Percentiles rank a stretch among this genome's conserved stretches.
These are phyloP conservation scores for Pinus taeda DNA, from an alignment of 75 land plant species.

Conservation along the genomic window DNA sequence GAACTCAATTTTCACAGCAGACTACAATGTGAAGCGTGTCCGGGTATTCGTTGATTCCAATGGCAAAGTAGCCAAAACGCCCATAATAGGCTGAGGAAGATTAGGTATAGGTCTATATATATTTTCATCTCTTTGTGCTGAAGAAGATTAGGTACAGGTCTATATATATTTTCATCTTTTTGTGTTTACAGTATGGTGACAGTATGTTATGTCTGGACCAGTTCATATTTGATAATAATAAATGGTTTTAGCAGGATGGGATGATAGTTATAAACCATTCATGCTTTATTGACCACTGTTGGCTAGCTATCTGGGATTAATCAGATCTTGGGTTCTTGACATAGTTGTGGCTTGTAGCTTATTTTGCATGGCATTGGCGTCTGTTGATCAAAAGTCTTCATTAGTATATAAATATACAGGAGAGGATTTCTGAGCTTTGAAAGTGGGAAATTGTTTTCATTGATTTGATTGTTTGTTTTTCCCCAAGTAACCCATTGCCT, in stretches of 20 bases:
- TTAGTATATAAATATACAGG: no score
- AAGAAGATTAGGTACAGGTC: background rate
- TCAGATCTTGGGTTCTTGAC: background rate
- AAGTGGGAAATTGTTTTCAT: no score
- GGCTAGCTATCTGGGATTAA: no score
- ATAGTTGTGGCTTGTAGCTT: background rate
- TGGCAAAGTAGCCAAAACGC: background rate
- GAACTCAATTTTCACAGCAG: background rate
- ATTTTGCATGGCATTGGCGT: no score
- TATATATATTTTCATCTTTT: background rate
- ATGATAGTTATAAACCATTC: background rate
- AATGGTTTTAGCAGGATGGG: background rate
- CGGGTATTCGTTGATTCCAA: conserved; percentile 1
- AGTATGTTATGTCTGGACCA: background rate
- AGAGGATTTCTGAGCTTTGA: no score
- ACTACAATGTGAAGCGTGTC: background rate
- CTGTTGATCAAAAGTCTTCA: no score
- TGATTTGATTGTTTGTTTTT: no score
- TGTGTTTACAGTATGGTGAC: background rate
- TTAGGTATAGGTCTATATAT: background rate
- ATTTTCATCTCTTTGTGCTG: background rate
- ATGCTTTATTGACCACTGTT: background rate
- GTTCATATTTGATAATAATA: background rate
- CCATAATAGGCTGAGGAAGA: background rate
- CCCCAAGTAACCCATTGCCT: no score